Conservation (phyloP, 768 basidiomycete species). For the Cyclocybe aegerita region DNA sequence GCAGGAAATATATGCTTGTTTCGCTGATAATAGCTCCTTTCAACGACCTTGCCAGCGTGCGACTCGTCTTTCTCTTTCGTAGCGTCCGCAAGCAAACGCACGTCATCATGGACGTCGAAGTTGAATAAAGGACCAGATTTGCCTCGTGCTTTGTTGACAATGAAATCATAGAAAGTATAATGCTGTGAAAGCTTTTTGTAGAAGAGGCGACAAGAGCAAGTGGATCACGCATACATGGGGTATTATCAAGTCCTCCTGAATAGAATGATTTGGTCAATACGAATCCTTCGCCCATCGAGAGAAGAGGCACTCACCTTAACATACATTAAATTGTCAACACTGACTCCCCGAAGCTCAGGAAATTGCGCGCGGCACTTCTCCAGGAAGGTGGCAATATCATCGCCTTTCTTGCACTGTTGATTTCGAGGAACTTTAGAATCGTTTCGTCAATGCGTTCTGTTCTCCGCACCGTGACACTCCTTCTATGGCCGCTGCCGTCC, state of each 20-base stretch:
- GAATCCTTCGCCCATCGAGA: neutral
- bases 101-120: constrained; percentile 99
- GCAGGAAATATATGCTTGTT: constrained; percentile 99
- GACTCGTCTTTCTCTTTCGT: constrained; percentile 98
- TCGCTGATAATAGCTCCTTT: constrained; percentile 91
- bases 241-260: constrained; percentile 93
- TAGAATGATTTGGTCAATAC: constrained; percentile 4
- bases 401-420: constrained; percentile 93
- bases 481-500: constrained; percentile 97
- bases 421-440: neutral
- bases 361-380: constrained; percentile 94
- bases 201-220: neutral
- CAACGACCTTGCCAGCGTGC: constrained; percentile 98
- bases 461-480: constrained; percentile 76
- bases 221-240: constrained; percentile 64
- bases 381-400: constrained; percentile 81
- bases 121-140: constrained; percentile 98
- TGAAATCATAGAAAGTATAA: constrained; percentile 98
- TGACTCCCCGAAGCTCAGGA: constrained; percentile 86
- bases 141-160: constrained; percentile 96
- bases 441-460: neutral
- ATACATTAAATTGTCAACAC: constrained; percentile 98
- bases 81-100: constrained; percentile 90
- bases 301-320: constrained; percentile 69
- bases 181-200: constrained; percentile 56